Percentiles rank a stretch among this genome's conserved stretches.
These are phyloP conservation scores for Acephala macrosclerotiorum DNA, from an alignment of 2,329 filamentous ascomycete species.

Conservation along the genomic window DNA sequence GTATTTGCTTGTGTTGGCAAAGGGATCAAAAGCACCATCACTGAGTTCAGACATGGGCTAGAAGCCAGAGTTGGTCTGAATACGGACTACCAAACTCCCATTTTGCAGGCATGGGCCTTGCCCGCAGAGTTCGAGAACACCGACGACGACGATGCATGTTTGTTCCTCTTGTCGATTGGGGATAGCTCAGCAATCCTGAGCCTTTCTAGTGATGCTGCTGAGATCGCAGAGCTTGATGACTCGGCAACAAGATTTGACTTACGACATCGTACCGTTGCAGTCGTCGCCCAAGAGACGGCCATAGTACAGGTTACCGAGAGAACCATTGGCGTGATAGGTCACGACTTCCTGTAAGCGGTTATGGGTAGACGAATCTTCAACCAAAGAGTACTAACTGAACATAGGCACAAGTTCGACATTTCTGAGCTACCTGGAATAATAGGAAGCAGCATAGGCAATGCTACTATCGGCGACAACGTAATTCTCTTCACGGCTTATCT, in stretches of 20 bases:
- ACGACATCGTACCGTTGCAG: conserved; percentile 58
- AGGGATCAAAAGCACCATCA: conserved; percentile 66
- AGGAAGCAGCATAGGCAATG: conserved; percentile 33
- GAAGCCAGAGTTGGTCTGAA: conserved; percentile 71
- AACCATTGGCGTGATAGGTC: conserved; percentile 38
- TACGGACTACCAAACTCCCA: conserved; percentile 56
- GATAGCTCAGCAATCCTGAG: conserved; percentile 47
- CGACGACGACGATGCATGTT: conserved; percentile 28
- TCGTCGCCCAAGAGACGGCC: conserved; percentile 46
- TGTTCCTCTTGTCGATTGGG: conserved; percentile 41
- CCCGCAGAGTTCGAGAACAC: conserved; percentile 25
- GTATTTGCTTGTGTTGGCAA: conserved; percentile 74
- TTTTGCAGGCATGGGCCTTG: conserved; percentile 63
- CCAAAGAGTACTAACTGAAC: not conserved
- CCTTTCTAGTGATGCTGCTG: conserved; percentile 56
- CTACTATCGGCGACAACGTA: conserved; percentile 31
- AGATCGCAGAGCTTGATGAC: conserved; percentile 52
- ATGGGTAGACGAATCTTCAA: not conserved
- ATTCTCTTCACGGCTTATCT: conserved; percentile 38
- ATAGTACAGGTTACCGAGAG: conserved; percentile 63
- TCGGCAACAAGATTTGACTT: conserved; percentile 58
- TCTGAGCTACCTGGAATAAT: not conserved
- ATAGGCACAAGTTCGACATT: not conserved
- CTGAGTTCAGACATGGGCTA: conserved; percentile 74
- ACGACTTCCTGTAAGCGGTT: conserved; percentile 30